A percentile compares a stretch with the other conserved stretches of the same genome.
These are phyloP conservation scores for Panaeolus cyanescens DNA, from an alignment of 768 basidiomycete genomes.

Conservation along the genomic window DNA sequence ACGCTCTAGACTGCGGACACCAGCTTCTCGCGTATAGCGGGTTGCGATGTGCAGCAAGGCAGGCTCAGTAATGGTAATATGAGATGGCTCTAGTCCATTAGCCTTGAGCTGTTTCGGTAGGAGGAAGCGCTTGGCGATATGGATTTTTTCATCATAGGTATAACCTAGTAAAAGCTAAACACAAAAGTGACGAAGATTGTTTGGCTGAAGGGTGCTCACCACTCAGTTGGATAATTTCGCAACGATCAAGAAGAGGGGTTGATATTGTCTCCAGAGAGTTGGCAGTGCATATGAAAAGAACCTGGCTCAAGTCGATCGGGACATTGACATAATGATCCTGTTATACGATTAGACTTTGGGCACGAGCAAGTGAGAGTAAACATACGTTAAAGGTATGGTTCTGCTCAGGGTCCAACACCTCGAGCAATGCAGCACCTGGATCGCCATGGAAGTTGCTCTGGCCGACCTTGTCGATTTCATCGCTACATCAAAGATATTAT, in stretches of 20 bases:
- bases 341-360: slow-evolving; percentile 3
- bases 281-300: slow-evolving; percentile 92
- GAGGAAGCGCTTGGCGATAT: slow-evolving; percentile 85
- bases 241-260: slow-evolving; percentile 84
- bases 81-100: slow-evolving; percentile 67
- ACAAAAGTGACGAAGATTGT: neutral
- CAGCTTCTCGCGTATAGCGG: slow-evolving; percentile 87
- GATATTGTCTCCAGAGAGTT: slow-evolving; percentile 90
- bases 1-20: slow-evolving; percentile 88
- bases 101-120: slow-evolving; percentile 85
- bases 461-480: slow-evolving; percentile 92
- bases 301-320: slow-evolving; percentile 84
- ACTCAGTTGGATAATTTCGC: slow-evolving; percentile 83
- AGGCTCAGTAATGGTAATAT: slow-evolving; percentile 68
- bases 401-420: slow-evolving; percentile 94
- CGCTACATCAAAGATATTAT: slow-evolving; percentile 35
- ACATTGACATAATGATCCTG: slow-evolving; percentile 93
- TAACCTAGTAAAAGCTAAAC: slow-evolving; percentile 61
- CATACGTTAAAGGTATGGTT: slow-evolving; percentile 79
- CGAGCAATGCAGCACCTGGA: slow-evolving; percentile 86
- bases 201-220: slow-evolving; percentile 37
- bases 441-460: slow-evolving; percentile 91
- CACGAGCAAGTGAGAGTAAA: slow-evolving; percentile 4
- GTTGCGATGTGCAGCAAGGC: slow-evolving; percentile 74
- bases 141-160: slow-evolving; percentile 89